These are phyloP conservation scores for Mortierella sp. DNA, from an alignment of 371 early-diverging fungal genomes.

Conservation along the genomic window DNA sequence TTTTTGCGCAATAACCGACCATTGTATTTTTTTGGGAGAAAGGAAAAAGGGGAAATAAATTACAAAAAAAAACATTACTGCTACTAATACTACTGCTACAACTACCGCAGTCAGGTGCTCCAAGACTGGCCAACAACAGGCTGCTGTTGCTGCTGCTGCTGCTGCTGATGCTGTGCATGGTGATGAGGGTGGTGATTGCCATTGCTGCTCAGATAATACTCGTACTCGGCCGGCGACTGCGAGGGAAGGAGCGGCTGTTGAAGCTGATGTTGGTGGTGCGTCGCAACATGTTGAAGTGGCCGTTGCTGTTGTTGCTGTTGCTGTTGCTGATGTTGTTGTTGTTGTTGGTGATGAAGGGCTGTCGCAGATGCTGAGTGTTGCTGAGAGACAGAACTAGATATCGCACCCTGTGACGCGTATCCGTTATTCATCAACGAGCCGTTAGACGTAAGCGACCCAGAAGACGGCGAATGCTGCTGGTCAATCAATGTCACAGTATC, in stretches of 20 bases:
- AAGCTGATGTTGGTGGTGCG: conserved; percentile 7
- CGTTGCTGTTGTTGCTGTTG: conserved; percentile 6
- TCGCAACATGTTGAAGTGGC: neutral
- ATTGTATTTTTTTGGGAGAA: no score
- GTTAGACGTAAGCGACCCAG: neutral
- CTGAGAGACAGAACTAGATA: neutral
- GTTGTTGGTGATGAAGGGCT: conserved; percentile 23
- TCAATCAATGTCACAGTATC: neutral
- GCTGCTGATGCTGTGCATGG: neutral
- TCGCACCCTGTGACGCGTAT: conserved; percentile 15
- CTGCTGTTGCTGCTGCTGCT: neutral
- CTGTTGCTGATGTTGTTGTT: conserved; percentile 11
- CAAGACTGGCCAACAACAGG: neutral
- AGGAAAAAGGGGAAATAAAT: conserved; percentile 7
- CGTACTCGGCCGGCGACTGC: conserved; percentile 27
- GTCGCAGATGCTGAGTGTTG: neutral
- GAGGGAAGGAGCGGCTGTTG: conserved; percentile 18
- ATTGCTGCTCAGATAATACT: neutral
- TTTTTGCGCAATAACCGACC: no score
- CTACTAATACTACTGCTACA: no score
- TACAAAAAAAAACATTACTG: neutral
- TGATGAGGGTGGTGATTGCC: neutral
- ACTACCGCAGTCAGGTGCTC: neutral
- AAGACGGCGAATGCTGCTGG: neutral
- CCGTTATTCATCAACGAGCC: conserved; percentile 1